phyloP scores from a whole-genome alignment of 805 yeast genomes.

The Schwanniomyces polymorphus region DNA sequence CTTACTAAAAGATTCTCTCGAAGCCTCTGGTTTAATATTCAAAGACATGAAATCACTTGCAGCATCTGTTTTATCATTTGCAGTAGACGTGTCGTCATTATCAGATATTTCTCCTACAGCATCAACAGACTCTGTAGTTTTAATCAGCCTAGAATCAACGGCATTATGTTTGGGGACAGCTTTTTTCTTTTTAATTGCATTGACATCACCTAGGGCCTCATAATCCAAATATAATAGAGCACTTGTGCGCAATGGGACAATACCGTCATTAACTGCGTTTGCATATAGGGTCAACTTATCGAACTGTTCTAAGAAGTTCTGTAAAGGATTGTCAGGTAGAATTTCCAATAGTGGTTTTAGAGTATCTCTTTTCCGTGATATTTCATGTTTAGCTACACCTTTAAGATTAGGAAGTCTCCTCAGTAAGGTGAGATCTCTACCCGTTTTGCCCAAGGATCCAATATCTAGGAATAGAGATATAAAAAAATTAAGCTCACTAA shows the following conservation, averaged over 20 bases:
- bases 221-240: conserved; percentile 44
- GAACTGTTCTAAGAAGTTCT: conserved; percentile 26
- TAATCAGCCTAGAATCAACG: conserved; percentile 7
- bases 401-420: conserved; percentile 26
- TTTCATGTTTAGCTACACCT: conserved; percentile 11
- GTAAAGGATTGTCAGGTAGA: conserved; percentile 42
- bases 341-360: conserved; percentile 37
- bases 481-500: conserved; percentile 39
- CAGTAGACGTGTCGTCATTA: conserved; percentile 8
- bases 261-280: conserved; percentile 46
- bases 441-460: conserved; percentile 47
- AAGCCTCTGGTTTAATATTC: conserved; percentile 3
- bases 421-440: conserved; percentile 43
- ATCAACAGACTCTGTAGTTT: conserved; percentile 9
- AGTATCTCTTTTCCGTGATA: conserved; percentile 9
- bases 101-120: conserved; percentile 34
- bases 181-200: conserved; percentile 19
- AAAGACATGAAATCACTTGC: neutral
- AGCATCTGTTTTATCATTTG: neutral
- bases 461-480: conserved; percentile 42
- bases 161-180: neutral
- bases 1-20: neutral
- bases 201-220: conserved; percentile 41
- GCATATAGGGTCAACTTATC: conserved; percentile 40
- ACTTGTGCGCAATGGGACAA: conserved; percentile 45